Evolutionary conservation across 805 yeast species (phyloP).

Genomic region (Starmerella sirachaensis): DNA sequence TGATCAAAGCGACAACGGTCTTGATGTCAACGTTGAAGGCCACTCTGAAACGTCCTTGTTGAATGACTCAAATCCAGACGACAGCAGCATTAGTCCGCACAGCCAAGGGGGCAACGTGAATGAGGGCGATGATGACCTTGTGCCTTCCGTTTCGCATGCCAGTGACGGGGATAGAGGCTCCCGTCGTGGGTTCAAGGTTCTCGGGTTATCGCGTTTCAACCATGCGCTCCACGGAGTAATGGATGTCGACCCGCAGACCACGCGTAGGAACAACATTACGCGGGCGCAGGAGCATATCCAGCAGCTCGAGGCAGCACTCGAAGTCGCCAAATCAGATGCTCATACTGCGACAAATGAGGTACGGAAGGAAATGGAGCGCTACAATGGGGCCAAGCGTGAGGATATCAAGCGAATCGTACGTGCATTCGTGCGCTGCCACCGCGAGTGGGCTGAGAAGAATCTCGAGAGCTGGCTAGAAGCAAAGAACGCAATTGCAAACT

Average conservation of each 20-base stretch:
- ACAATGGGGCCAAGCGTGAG: conserved; percentile 39
- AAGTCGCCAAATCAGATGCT: conserved; percentile 42
- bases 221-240: conserved; percentile 46
- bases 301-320: conserved; percentile 40
- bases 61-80: too few species aligned
- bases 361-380: conserved; percentile 32
- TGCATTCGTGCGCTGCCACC: conserved; percentile 44
- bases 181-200: conserved; percentile 36
- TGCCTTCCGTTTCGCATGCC: background rate
- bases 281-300: conserved; percentile 37
- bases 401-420: conserved; percentile 41
- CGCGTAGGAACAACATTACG: conserved; percentile 41
- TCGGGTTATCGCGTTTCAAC: conserved; percentile 42
- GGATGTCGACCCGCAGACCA: conserved; percentile 55
- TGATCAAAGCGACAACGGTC: too few species aligned
- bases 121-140: too few species aligned
- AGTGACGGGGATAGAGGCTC: background rate
- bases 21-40: too few species aligned
- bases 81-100: too few species aligned
- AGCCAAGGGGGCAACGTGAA: too few species aligned
- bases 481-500: conserved; percentile 24
- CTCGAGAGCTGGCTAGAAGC: conserved; percentile 58
- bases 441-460: conserved; percentile 58
- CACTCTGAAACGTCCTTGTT: too few species aligned
- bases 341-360: conserved; percentile 38